Percentiles rank a stretch among this genome's conserved stretches.
Conservation (phyloP, 768 basidiomycete genomes). For the Kwoniella botswanensis region DNA sequence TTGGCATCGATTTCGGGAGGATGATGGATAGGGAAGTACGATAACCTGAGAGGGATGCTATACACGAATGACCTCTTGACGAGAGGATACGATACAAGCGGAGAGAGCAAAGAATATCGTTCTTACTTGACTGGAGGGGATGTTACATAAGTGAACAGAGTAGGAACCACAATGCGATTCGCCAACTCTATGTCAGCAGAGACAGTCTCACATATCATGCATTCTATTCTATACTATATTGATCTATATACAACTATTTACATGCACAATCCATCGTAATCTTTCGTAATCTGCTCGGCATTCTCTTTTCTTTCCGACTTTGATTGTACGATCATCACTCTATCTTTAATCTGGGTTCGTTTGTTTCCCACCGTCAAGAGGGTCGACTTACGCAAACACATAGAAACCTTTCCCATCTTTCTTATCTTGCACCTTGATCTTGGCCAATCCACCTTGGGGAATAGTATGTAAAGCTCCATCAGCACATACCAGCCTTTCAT, state of each 20-base stretch:
- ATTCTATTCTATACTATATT: background rate
- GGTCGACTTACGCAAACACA: background rate
- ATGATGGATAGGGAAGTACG: background rate
- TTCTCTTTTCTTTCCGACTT: no score
- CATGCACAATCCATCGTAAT: background rate
- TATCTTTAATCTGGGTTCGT: background rate
- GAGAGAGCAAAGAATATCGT: no score
- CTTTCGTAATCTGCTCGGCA: no score
- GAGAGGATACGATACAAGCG: no score
- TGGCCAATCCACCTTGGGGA: conserved; percentile 66
- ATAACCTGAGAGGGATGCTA: background rate
- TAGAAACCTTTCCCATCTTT: conserved; percentile 1
- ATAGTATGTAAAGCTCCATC: conserved; percentile 77
- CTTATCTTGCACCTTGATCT: conserved; percentile 53
- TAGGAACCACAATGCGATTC: no score
- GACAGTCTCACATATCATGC: background rate
- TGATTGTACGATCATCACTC: background rate
- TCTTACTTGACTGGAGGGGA: no score
- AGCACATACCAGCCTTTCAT: conserved; percentile 66
- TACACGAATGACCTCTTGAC: no score
- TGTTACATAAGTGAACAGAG: no score
- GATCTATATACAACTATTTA: conserved; percentile 1
- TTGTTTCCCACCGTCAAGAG: background rate
- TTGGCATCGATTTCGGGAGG: background rate
- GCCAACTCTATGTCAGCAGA: no score